Conservation (phyloP, 2,329 filamentous ascomycete species). For the Colletotrichum eleusines region DNA sequence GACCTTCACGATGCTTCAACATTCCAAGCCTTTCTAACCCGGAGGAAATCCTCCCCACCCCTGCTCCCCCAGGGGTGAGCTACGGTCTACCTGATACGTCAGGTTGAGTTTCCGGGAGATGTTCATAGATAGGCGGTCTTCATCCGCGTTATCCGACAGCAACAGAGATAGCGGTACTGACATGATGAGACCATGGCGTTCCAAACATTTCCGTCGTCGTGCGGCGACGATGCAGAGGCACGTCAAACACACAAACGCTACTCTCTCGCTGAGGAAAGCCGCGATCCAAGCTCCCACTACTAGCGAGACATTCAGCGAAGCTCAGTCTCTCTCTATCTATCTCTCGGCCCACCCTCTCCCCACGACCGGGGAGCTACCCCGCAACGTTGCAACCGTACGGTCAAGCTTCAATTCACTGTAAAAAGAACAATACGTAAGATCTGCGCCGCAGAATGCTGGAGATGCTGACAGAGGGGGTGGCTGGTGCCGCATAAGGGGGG, state of each 20-base stretch:
- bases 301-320: background rate
- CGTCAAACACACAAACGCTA: background rate
- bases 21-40: background rate
- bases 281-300: background rate
- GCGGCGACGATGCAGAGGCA: background rate
- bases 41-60: conserved; percentile 30
- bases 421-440: background rate
- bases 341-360: no score
- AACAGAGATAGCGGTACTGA: background rate
- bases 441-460: conserved; percentile 9
- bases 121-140: background rate
- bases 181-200: conserved; percentile 6
- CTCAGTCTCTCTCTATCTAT: background rate
- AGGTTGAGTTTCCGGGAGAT: background rate
- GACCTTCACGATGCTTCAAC: conserved; percentile 28
- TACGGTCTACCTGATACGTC: background rate
- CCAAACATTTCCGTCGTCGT: conserved; percentile 16
- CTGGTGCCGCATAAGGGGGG: no score
- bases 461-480: no score
- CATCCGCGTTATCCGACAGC: conserved; percentile 26
- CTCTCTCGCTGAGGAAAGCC: background rate
- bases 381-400: background rate
- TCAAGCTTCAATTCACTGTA: background rate
- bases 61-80: no score
- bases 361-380: conserved; percentile 2